These are phyloP conservation scores for Solanum neorickii DNA, from an alignment of 257 asterid species.

Conservation along the genomic window DNA sequence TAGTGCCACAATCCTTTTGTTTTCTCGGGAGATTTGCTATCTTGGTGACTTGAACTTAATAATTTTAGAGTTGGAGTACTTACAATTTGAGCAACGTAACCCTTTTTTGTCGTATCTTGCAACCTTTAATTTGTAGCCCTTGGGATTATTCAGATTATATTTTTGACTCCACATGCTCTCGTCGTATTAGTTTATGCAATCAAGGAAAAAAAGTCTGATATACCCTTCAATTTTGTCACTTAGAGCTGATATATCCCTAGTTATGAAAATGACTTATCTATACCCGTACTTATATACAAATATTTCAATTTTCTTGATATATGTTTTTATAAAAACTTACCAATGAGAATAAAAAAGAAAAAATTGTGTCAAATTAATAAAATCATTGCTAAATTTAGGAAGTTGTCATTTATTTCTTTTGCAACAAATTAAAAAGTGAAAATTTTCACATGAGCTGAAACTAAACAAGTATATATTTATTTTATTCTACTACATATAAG, in stretches of 20 bases:
- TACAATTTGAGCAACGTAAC: neutral
- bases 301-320: neutral
- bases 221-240: no score
- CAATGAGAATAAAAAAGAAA: neutral
- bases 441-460: neutral
- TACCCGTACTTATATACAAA: no score
- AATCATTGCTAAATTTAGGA: neutral
- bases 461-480: neutral
- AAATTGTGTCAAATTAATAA: neutral
- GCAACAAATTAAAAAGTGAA: neutral
- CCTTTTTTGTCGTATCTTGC: neutral
- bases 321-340: neutral
- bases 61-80: neutral
- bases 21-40: rapidly evolving
- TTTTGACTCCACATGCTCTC: neutral
- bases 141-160: neutral
- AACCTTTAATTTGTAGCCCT: neutral
- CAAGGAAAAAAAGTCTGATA: rapidly evolving
- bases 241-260: rapidly evolving
- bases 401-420: neutral
- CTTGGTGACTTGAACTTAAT: neutral
- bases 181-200: neutral
- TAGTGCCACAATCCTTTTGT: neutral
- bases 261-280: no score
- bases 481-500: neutral